phyloP scores from a whole-genome alignment of 2,329 filamentous ascomycete species.

The Fusarium luffae region DNA sequence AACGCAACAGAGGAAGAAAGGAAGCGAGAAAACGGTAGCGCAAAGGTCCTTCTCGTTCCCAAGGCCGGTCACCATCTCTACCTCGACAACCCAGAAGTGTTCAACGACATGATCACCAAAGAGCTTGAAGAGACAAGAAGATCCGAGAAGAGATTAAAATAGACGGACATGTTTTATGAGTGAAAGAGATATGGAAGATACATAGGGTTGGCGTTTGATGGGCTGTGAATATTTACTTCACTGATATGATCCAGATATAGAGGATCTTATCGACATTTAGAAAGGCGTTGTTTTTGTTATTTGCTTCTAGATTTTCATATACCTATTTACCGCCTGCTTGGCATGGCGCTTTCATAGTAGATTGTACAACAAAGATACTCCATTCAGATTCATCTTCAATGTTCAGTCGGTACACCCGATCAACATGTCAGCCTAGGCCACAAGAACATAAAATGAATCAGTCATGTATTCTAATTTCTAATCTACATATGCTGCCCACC shows the following conservation, averaged over 20 bases:
- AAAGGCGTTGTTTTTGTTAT: slow-evolving; percentile 31
- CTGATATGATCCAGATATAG: slow-evolving; percentile 21
- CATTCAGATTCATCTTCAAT: neutral
- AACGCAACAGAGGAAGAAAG: slow-evolving; percentile 75
- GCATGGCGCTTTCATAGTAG: slow-evolving; percentile 18
- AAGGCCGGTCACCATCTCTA: slow-evolving; percentile 70
- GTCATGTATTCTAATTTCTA: neutral
- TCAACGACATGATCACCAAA: slow-evolving; percentile 63
- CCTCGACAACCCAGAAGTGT: slow-evolving; percentile 68
- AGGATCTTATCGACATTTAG: slow-evolving; percentile 21
- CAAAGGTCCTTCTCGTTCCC: slow-evolving; percentile 81
- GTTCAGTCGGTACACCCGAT: neutral
- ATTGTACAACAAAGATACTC: slow-evolving; percentile 23
- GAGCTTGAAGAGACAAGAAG: slow-evolving; percentile 64
- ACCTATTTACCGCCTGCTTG: slow-evolving; percentile 28
- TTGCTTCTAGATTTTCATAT: slow-evolving; percentile 34
- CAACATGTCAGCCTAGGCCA: no score
- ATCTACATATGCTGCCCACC: neutral
- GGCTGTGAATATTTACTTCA: slow-evolving; percentile 3
- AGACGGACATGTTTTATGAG: slow-evolving; percentile 4
- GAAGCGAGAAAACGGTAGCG: slow-evolving; percentile 78
- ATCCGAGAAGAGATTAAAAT: slow-evolving; percentile 45
- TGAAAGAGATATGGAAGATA: slow-evolving; percentile 8
- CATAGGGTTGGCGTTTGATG: slow-evolving; percentile 36
- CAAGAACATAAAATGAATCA: no score